Evolutionary conservation across 1,139 yeast species (phyloP).

Genomic region (Kurtzmaniella quercitrusa): DNA sequence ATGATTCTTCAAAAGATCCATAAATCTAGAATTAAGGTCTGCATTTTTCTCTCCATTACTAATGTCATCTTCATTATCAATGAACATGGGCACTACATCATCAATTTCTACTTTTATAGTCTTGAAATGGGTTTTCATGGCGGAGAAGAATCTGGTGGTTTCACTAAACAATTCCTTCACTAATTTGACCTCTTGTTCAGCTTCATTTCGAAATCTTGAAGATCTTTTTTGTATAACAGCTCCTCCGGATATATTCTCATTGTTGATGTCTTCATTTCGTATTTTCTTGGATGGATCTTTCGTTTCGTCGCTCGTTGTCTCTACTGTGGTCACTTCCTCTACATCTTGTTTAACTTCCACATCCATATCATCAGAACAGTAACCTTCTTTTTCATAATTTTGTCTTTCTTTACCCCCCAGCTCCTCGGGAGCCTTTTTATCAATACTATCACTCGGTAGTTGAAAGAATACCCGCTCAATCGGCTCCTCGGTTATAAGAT

Average conservation of each 20-base stretch:
- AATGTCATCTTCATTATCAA: not conserved
- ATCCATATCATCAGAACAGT: slow-evolving; percentile 18
- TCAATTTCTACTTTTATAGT: slow-evolving; percentile 8
- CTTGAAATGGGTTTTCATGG: slow-evolving; percentile 15
- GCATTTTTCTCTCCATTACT: not conserved
- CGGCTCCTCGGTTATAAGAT: slow-evolving; percentile 44
- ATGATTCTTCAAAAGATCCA: slow-evolving; percentile 7
- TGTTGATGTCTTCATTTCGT: slow-evolving; percentile 23
- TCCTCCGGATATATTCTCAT: slow-evolving; percentile 3
- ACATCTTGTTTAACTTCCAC: slow-evolving; percentile 1
- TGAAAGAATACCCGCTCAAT: slow-evolving; percentile 37
- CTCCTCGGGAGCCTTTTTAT: slow-evolving; percentile 26
- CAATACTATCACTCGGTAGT: slow-evolving; percentile 4
- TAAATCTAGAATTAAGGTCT: slow-evolving; percentile 11
- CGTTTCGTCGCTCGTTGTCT: not conserved
- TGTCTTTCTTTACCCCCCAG: slow-evolving; percentile 3
- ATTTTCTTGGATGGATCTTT: slow-evolving; percentile 14
- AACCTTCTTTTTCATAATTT: slow-evolving; percentile 18
- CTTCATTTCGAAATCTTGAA: slow-evolving; percentile 19
- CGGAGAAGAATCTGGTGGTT: slow-evolving; percentile 19
- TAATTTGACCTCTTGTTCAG: slow-evolving; percentile 18
- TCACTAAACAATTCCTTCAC: slow-evolving; percentile 22
- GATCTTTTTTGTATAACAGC: slow-evolving; percentile 25
- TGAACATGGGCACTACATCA: slow-evolving; percentile 17
- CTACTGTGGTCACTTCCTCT: slow-evolving; percentile 1